Base-by-base conservation (phyloP, 768 basidiomycete genomes). In the Collybia nuda region DNA sequence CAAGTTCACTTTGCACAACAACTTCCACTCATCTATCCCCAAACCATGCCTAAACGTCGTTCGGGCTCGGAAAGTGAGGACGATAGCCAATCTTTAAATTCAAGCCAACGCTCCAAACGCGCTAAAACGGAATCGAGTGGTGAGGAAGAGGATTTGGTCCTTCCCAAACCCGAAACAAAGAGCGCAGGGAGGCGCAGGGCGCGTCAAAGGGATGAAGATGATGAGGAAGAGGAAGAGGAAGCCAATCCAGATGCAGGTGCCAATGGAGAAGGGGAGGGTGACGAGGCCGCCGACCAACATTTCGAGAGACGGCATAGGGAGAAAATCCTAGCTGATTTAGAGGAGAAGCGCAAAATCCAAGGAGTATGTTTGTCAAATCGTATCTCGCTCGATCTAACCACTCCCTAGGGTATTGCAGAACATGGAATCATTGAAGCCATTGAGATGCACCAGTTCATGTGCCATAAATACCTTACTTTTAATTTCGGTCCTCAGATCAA, bases 391-490 rank as follows among this genome's bases (percentile, higher is more conserved):
- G 43, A 39, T 43, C 24, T 50, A 35, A 48, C n/a, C 47, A 23
- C 42, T 44, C 5, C 19, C 44, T 3, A 96, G 93, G 80, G 76
- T 12, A 75, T 90, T 40, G 90, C 94, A 5, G 87, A 95, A 44
- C 81, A 86, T 59, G 96, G 95, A 4, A 86, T 98, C 56, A 90
- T 98, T 53, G 88, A 92, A 58, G 76, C 78, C 28, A 80, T 97
- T 38, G 88, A 93, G 62, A 84, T 93, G 81, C 78, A 84, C 61
- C 87, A 98, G 62, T 98, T 98, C 71, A 96, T 98, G 94, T 97
- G 94, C 67, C 95, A 98, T 70, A 79, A 84, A 64, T 85, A 78
- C 67, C 75, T 94, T 40, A 85, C 78, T 1, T 91, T 97, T 68
- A 78, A 80, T 2, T 93, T 98, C 55, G 93, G 93, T 0, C 87